A percentile compares a stretch with the other conserved stretches of the same genome.
Evolutionary conservation across 2,329 filamentous ascomycete genomes (phyloP).

Genomic region (Trichoderma koningii): DNA sequence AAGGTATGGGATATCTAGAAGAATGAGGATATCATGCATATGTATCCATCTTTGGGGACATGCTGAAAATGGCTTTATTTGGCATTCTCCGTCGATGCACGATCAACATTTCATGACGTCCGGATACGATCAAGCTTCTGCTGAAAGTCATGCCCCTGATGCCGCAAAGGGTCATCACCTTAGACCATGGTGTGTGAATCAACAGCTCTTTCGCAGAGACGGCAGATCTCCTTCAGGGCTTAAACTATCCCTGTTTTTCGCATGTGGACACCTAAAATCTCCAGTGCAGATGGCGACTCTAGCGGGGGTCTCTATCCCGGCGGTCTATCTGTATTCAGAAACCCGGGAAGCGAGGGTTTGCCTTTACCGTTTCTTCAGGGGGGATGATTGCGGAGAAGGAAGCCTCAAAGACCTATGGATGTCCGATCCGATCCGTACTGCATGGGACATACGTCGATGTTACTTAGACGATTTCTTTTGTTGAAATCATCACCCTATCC

Average conservation of each 20-base stretch:
- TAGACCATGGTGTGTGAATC: neutral
- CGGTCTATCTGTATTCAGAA: too few species aligned
- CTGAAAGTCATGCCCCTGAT: slow-evolving; percentile 7
- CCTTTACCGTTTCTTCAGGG: too few species aligned
- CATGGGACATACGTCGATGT: too few species aligned
- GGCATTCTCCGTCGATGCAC: too few species aligned
- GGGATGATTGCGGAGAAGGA: neutral
- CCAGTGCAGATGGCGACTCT: slow-evolving; percentile 1
- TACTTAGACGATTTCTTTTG: too few species aligned
- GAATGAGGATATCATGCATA: slow-evolving; percentile 8
- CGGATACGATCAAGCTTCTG: slow-evolving; percentile 7
- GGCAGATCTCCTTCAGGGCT: neutral
- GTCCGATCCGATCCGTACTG: too few species aligned
- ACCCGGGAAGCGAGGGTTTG: too few species aligned
- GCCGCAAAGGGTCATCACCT: neutral
- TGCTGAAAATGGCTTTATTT: neutral
- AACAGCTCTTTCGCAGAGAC: neutral
- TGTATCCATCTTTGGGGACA: neutral
- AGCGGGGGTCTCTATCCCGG: neutral
- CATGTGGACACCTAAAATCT: neutral
- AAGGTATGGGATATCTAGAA: neutral
- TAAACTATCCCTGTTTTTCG: neutral
- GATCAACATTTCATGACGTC: too few species aligned
- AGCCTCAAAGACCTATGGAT: too few species aligned
- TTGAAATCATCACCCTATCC: too few species aligned